Evolutionary conservation across 768 basidiomycete genomes (phyloP).

Genomic region (Termitomyces sp.): DNA sequence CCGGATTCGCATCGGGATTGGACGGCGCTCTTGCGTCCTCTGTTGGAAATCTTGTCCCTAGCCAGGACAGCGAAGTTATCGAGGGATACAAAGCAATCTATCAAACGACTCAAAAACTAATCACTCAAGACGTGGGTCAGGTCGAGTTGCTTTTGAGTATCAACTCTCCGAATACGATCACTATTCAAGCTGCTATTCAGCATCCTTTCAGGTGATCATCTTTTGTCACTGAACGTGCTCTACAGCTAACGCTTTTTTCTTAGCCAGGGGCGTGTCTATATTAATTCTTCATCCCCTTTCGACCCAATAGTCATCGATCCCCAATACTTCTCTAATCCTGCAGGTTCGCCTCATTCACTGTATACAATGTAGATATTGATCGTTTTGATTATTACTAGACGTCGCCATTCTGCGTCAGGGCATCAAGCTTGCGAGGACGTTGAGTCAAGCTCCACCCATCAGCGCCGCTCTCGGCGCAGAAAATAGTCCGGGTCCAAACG

Average conservation of each 20-base stretch:
- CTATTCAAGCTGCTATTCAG: conserved; percentile 62
- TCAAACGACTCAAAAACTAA: conserved; percentile 32
- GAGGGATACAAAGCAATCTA: conserved; percentile 54
- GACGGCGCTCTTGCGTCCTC: conserved; percentile 3
- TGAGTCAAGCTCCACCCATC: conserved; percentile 49
- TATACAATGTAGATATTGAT: not conserved
- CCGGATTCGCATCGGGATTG: conserved; percentile 3
- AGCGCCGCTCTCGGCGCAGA: conserved; percentile 37
- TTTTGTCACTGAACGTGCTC: not conserved
- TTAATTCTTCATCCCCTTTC: conserved; percentile 56
- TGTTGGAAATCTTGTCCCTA: conserved; percentile 6
- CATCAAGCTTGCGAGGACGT: conserved; percentile 52
- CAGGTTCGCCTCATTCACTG: conserved; percentile 25
- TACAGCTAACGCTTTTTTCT: conserved; percentile 1
- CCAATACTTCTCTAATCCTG: conserved; percentile 51
- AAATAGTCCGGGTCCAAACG: conserved; percentile 39
- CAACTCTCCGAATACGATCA: conserved; percentile 31
- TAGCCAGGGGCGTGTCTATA: conserved; percentile 55
- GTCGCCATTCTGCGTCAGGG: conserved; percentile 48
- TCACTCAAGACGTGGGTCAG: conserved; percentile 38
- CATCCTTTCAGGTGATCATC: conserved; percentile 45
- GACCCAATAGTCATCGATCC: conserved; percentile 60
- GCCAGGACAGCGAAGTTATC: conserved; percentile 6
- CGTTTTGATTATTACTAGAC: conserved; percentile 22
- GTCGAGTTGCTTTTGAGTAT: conserved; percentile 50